Evolutionary conservation across 1,284 basidiomycete genomes (phyloP), one percentile per base, ranked within the genome.

Genomic region (Rhodotorula sp.): DNA sequence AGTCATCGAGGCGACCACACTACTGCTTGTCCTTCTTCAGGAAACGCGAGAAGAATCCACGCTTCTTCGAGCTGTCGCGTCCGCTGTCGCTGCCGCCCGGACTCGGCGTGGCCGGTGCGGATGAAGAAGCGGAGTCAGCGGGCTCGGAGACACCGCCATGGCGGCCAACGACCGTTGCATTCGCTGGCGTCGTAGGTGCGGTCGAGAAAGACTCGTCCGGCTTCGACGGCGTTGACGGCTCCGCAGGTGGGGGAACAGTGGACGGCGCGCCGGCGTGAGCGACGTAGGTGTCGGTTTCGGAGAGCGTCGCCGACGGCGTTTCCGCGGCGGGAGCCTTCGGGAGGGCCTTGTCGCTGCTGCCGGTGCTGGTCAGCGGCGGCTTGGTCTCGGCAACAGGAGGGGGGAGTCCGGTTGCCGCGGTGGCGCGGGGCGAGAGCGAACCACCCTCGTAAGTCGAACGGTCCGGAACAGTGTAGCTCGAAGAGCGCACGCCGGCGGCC

Each of bases 151-250:
- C 60, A 26, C 31, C 45, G 28, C n/a, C 45, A 28, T 66, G 52
- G 28, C 60, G 50, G 5, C 62, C 66, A 26, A 67, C 50, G 21
- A 52, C 50, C n/a, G 50, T 14, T 0, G 66, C 58, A 12, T 34
- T 52, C 3, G 66, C 66, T 14, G 66, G 66, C 18, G 66, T 67
- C 18, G 60, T 58, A 19, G 66, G 66, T 14, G 66, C 66, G 2
- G 66, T 67, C 0, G 60, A n/a, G 61, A 54, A 67, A 26, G 38
- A 28, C 49, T 66, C 64, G 5, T 31, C n/a, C 12, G 26, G 54
- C 66, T 67, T 67, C 14, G 28, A 19, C 43, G 66, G 66, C 26
- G 66, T 67, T 14, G 55, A 49, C n/a, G 66, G 66, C 21, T 50
- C 34, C 1, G 47, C 47, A 4, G 60, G 38, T 10, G 60, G 26